Conservation (phyloP, 1,284 basidiomycete genomes). For the Ceratobasidium sp. region DNA sequence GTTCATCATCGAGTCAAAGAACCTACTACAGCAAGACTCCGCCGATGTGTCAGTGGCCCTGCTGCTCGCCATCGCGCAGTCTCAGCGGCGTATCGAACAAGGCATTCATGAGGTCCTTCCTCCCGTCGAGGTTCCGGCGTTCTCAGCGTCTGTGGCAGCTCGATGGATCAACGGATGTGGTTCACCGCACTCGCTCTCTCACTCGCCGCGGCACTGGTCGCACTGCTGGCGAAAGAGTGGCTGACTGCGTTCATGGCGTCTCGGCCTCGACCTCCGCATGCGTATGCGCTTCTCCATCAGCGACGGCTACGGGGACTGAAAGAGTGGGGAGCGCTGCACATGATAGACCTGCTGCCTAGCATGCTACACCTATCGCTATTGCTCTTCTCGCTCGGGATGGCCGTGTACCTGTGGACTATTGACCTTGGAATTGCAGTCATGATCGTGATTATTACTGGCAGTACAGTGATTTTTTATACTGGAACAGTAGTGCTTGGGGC, state of each 20-base stretch:
- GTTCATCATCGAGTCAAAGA: too few relatives aligned
- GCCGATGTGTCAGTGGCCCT: too few relatives aligned
- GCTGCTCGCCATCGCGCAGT: too few relatives aligned
- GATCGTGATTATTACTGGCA: not conserved
- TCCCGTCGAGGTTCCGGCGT: not conserved
- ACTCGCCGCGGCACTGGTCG: conserved; percentile 13
- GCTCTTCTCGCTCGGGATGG: conserved; percentile 39
- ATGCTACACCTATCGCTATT: conserved; percentile 35
- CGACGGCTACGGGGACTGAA: conserved; percentile 15
- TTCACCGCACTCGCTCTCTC: conserved; percentile 3
- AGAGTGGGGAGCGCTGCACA: conserved; percentile 25
- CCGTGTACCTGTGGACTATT: conserved; percentile 1
- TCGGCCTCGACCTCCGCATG: not conserved
- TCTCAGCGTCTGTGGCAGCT: not conserved
- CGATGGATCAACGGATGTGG: conserved; percentile 36
- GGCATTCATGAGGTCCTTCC: not conserved
- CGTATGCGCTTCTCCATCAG: not conserved
- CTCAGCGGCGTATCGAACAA: too few relatives aligned
- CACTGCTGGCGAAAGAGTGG: conserved; percentile 35
- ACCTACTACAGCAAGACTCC: too few relatives aligned
- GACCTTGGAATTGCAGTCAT: not conserved
- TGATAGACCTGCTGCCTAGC: conserved; percentile 35
- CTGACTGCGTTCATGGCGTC: not conserved
- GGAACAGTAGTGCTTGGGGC: not conserved
- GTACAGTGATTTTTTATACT: not conserved